These are phyloP conservation scores for Botrytis medusae DNA, from an alignment of 2,329 filamentous ascomycete species.

Conservation along the genomic window DNA sequence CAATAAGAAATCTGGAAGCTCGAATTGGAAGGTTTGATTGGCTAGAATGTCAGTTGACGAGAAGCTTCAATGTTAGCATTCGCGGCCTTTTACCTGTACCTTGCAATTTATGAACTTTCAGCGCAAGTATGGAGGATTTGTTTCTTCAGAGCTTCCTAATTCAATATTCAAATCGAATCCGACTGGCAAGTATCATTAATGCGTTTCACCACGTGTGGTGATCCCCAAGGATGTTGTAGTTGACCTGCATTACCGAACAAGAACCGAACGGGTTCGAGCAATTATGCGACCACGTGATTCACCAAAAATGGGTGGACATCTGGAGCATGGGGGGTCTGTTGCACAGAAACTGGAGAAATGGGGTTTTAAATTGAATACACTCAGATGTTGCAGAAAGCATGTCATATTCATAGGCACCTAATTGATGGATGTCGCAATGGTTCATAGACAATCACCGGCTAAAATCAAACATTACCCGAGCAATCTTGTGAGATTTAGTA, in stretches of 20 bases:
- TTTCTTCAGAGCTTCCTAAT: not conserved
- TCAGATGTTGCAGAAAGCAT: not conserved
- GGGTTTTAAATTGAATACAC: not conserved
- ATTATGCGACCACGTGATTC: constrained; percentile 7
- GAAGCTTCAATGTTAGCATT: not conserved
- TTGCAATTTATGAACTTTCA: not conserved
- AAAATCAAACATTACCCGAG: not conserved
- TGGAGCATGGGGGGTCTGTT: not conserved
- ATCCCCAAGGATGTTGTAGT: constrained; percentile 3
- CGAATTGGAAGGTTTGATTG: constrained; percentile 4
- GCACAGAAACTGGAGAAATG: not conserved
- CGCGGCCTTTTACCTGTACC: not conserved
- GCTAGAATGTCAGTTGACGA: not conserved
- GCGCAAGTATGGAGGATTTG: not conserved
- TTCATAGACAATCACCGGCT: not conserved
- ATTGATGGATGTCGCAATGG: not conserved
- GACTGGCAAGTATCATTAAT: constrained; percentile 16
- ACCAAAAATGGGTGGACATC: not conserved
- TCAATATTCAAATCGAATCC: not conserved
- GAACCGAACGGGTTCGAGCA: not conserved
- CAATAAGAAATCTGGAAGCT: not conserved
- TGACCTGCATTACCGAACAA: constrained; percentile 5
- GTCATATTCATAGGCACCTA: not conserved
- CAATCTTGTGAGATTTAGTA: constrained; percentile 32
- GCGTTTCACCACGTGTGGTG: constrained; percentile 7